phyloP scores from a whole-genome alignment of 2,329 filamentous ascomycete species.

The Mycocentrospora acerina region DNA sequence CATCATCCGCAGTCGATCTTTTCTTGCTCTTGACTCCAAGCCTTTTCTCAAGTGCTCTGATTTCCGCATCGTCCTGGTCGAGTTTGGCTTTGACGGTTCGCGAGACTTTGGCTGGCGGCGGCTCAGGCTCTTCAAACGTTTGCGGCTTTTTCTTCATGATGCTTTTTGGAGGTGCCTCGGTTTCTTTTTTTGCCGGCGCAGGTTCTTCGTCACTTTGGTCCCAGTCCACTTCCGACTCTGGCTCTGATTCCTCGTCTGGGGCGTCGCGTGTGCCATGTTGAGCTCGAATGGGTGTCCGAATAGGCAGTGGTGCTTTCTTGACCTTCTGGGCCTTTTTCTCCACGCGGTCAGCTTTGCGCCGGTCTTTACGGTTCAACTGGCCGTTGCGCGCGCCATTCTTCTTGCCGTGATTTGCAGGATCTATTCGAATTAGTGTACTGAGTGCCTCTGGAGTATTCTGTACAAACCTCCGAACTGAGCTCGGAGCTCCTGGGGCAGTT shows the following conservation, averaged over 20 bases:
- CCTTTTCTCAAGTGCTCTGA: conserved; percentile 82
- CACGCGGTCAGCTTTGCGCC: conserved; percentile 65
- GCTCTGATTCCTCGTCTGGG: conserved; percentile 23
- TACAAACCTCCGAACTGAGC: conserved; percentile 46
- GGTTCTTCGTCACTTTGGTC: conserved; percentile 40
- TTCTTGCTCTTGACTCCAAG: conserved; percentile 80
- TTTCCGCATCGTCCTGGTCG: conserved; percentile 82
- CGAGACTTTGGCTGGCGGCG: conserved; percentile 32
- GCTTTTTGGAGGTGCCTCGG: conserved; percentile 31
- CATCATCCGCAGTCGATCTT: conserved; percentile 73
- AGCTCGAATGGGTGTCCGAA: conserved; percentile 10
- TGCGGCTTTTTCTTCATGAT: conserved; percentile 27
- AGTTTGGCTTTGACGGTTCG: conserved; percentile 59
- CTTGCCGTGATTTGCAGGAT: conserved; percentile 29
- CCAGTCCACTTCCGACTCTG: conserved; percentile 28
- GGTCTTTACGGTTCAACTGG: conserved; percentile 59
- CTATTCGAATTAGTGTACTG: conserved; percentile 15
- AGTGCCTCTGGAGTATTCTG: neutral
- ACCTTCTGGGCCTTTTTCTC: conserved; percentile 57
- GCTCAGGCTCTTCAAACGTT: conserved; percentile 8
- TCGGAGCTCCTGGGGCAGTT: conserved; percentile 49
- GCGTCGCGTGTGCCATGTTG: conserved; percentile 18
- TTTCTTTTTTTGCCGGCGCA: conserved; percentile 16
- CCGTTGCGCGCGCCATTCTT: conserved; percentile 29
- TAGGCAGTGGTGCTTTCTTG: conserved; percentile 7